Percentiles rank a stretch among this genome's conserved stretches.
These are phyloP conservation scores for Clausena lansium DNA, from an alignment of 345 rosid species.

Conservation along the genomic window DNA sequence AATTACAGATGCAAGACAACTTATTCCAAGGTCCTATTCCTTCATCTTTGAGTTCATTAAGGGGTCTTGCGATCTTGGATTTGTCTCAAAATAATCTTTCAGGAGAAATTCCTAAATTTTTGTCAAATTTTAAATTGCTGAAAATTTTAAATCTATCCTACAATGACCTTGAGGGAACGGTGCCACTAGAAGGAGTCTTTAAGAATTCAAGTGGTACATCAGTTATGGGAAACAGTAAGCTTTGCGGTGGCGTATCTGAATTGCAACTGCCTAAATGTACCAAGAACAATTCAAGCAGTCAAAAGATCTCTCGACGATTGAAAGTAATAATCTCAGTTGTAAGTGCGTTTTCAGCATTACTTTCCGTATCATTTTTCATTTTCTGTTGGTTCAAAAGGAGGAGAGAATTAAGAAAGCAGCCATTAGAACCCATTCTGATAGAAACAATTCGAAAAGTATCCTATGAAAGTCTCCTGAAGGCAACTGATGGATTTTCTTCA, in stretches of 20 bases:
- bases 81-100: constrained; percentile 1
- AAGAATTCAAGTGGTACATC: constrained; percentile 9
- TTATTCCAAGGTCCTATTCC: constrained; percentile 14
- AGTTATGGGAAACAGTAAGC: constrained; percentile 14
- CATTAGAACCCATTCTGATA: no score
- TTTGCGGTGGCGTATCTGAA: constrained; percentile 22
- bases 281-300: no score
- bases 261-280: constrained; percentile 18
- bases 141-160: constrained; percentile 18
- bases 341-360: no score
- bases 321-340: no score
- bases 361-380: no score
- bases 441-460: no score
- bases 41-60: no score
- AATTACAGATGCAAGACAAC: neutral
- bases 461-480: no score
- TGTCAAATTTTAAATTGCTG: neutral
- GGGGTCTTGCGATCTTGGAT: neutral
- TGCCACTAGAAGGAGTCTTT: constrained; percentile 25
- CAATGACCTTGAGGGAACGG: constrained; percentile 18
- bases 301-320: no score
- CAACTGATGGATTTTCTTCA: no score
- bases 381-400: no score
- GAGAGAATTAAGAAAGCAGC: no score
- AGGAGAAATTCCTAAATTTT: constrained; percentile 15